Base-by-base conservation (phyloP, 495 filamentous ascomycete genomes). In the Barbatosphaeria neglecta region DNA sequence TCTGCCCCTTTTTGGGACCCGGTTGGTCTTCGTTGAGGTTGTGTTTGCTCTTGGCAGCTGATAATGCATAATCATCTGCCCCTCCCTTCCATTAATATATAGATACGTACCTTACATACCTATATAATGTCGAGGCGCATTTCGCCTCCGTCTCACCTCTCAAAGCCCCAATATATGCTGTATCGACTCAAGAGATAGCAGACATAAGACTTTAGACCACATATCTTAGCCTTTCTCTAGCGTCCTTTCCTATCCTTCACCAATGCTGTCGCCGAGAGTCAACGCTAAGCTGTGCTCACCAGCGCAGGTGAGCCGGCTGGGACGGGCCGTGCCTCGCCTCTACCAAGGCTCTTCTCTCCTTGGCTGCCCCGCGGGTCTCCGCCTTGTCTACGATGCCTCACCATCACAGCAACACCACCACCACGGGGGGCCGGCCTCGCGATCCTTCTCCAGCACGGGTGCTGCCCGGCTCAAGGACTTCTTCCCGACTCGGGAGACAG, bases 401-500 rank as follows among this genome's bases (percentile, higher is more conserved):
- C 43, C 35, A 1, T 15, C 48, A 20, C 45, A 46, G 15, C 25
- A 18, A 11, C 47, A 42, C 11, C 39, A 44, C n/a, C n/a, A n/a
- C n/a, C n/a, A n/a, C n/a, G n/a, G n/a, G 2, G n/a, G 22, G 7
- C 18, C 25, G n/a, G 28, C 47, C 16, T 10, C 41, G 15, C 56
- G 58, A 27, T 45, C 57, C 35, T 74, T 74, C 51, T 69, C 70
- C 8, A 72, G 67, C 6, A 72, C 68, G 19, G 55, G 55, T 0
- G 31, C 46, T 43, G 51, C 50, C 15, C 62, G 55, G 15, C 61
- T 74, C 17, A 55, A 51, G 8, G 71, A 72, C 24, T 67, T 74
- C 61, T 74, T 73, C 49, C 71, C 71, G 1, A 47, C 49, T 27
- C 71, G 68, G 37, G 69, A 71, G 45, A 73, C 71, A 1, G 52